These are phyloP conservation scores for Skeletonema menzelii DNA, from an alignment of 108 stramenopile species.

Conservation along the genomic window DNA sequence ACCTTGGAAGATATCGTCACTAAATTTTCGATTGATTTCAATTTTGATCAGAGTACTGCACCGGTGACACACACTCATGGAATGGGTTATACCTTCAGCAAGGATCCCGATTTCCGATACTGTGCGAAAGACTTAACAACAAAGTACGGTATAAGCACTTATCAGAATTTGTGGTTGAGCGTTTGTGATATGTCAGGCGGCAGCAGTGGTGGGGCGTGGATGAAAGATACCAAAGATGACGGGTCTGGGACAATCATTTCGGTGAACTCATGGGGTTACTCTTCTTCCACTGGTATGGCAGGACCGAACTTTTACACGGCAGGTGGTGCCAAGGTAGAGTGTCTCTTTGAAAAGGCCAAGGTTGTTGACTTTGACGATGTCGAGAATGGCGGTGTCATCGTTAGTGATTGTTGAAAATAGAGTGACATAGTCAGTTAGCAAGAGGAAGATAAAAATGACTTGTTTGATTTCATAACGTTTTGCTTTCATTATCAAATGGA, in stretches of 20 bases:
- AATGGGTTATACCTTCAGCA: slow-evolving; percentile 39
- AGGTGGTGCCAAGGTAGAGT: slow-evolving; percentile 25
- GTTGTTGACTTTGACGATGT: slow-evolving; percentile 3
- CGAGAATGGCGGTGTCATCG: slow-evolving; percentile 22
- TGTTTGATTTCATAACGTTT: neutral
- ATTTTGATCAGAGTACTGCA: slow-evolving; percentile 8
- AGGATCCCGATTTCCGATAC: slow-evolving; percentile 41
- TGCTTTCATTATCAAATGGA: slow-evolving; percentile 18
- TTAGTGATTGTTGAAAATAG: slow-evolving; percentile 18
- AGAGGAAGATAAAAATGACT: neutral
- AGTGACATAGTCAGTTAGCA: neutral
- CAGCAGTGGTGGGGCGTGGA: slow-evolving; percentile 38
- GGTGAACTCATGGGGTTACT: slow-evolving; percentile 46
- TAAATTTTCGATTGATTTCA: slow-evolving; percentile 38
- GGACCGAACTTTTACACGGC: slow-evolving; percentile 33
- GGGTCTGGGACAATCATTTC: slow-evolving; percentile 38
- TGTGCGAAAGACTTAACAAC: slow-evolving; percentile 17
- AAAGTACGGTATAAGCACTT: slow-evolving; percentile 30
- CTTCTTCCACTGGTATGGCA: slow-evolving; percentile 30
- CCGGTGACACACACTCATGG: slow-evolving; percentile 18
- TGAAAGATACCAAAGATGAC: slow-evolving; percentile 26
- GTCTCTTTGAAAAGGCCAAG: slow-evolving; percentile 41
- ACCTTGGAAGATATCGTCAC: slow-evolving; percentile 29
- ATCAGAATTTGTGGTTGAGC: slow-evolving; percentile 39
- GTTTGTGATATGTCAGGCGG: slow-evolving; percentile 42